Conservation (phyloP, 2,329 filamentous ascomycete genomes). For the Talaromyces sp. region DNA sequence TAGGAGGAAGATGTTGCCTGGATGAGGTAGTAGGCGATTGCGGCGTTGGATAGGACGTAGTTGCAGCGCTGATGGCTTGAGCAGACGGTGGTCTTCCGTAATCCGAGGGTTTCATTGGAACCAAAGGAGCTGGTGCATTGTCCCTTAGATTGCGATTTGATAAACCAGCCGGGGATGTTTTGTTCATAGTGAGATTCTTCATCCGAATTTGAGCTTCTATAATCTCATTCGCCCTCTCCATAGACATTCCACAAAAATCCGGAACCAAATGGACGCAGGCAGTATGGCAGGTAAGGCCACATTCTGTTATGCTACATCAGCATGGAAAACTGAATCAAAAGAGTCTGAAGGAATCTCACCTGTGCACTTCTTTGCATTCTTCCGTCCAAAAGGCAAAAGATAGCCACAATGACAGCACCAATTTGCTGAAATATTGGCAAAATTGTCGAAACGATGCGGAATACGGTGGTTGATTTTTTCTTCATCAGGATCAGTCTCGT, state of each 20-base stretch:
- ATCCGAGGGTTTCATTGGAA: slow-evolving; percentile 32
- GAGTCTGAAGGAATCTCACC: slow-evolving; percentile 48
- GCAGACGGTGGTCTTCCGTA: slow-evolving; percentile 38
- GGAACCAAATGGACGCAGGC: slow-evolving; percentile 92
- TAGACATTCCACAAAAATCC: slow-evolving; percentile 98
- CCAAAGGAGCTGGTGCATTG: slow-evolving; percentile 32
- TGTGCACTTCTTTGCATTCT: slow-evolving; percentile 87
- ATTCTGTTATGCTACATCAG: slow-evolving; percentile 56
- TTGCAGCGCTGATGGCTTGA: slow-evolving; percentile 38
- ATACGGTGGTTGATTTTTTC: slow-evolving; percentile 99
- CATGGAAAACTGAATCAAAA: not conserved
- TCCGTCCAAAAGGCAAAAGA: slow-evolving; percentile 87
- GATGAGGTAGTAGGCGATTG: slow-evolving; percentile 40
- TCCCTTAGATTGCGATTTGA: slow-evolving; percentile 63
- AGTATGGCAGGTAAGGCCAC: slow-evolving; percentile 82
- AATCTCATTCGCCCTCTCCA: slow-evolving; percentile 94
- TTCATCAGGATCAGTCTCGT: slow-evolving; percentile 95
- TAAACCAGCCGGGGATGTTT: slow-evolving; percentile 47
- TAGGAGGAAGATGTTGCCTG: slow-evolving; percentile 44
- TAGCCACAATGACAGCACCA: slow-evolving; percentile 99
- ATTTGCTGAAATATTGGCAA: slow-evolving; percentile 94
- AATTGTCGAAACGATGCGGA: slow-evolving; percentile 93
- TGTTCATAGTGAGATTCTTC: slow-evolving; percentile 60
- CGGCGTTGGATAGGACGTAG: slow-evolving; percentile 40
- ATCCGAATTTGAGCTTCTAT: slow-evolving; percentile 76